phyloP scores from a whole-genome alignment of 169 alveolate genomes.

The Sarcocystis neurona region DNA sequence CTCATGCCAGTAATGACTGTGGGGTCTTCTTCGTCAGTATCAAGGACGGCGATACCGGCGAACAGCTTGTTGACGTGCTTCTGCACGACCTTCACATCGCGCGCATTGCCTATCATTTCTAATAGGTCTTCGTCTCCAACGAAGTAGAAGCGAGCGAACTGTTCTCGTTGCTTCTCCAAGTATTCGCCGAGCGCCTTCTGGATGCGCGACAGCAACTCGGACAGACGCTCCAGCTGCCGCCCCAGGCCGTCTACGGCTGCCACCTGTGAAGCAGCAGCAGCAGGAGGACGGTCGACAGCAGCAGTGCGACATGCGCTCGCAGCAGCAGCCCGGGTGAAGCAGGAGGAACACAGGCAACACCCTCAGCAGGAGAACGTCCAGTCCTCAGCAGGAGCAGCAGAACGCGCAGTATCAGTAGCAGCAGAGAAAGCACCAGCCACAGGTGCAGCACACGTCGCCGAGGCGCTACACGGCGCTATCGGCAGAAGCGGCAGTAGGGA shows the following conservation, averaged over 20 bases:
- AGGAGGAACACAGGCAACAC: too few species aligned
- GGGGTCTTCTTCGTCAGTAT: constrained; percentile 59
- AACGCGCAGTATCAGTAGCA: too few species aligned
- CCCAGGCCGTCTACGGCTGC: constrained; percentile 88
- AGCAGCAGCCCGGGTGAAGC: too few species aligned
- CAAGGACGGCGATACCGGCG: constrained; percentile 92
- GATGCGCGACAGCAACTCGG: constrained; percentile 90
- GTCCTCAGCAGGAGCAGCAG: too few species aligned
- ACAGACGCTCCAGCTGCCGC: constrained; percentile 91
- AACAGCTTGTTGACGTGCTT: constrained; percentile 97
- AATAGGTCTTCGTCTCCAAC: constrained; percentile 97
- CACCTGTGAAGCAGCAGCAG: constrained; percentile 33
- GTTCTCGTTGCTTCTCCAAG: constrained; percentile 95
- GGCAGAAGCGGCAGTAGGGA: too few species aligned
- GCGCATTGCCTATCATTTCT: constrained; percentile 97
- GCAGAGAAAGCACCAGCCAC: background rate
- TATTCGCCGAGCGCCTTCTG: constrained; percentile 96
- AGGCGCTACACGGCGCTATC: too few species aligned
- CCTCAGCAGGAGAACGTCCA: too few species aligned
- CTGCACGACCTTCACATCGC: constrained; percentile 92
- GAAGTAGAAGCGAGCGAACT: constrained; percentile 98
- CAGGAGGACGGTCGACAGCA: background rate
- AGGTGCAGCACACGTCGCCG: background rate
- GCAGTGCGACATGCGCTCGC: too few species aligned
- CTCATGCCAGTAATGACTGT: constrained; percentile 57